Base-by-base conservation (phyloP, 2,329 filamentous ascomycete species). In the Microcyclospora pomicola region DNA sequence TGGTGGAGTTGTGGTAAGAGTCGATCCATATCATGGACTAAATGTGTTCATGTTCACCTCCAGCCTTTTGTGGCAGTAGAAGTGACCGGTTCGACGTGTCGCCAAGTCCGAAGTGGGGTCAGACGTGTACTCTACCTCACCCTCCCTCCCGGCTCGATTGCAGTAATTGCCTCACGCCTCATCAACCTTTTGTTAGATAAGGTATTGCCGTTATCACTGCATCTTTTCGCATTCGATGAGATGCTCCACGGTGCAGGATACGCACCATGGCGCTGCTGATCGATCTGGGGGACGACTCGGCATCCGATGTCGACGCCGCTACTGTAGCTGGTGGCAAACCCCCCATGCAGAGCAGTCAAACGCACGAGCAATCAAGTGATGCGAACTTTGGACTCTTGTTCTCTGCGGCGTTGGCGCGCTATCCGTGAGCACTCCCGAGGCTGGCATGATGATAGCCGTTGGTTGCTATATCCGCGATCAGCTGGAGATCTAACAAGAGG, bases 321-420 rank as follows among this genome's bases (percentile, higher is more conserved):
- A 33, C 28, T 49, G 34, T 36, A 33, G 27, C 34, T 15, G 32
- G 33, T 39, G 33, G 35, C 39, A 33, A 41, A 31, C 29, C 9
- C 24, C 5, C 15, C 11, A 31, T 24, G 11, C 24, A 38, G 15
- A 31, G 33, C 15, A 31, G 30, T 15, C 27, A 35, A 12, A 19
- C 49, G 33, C 50, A 53, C 33, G 50, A 51, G 36, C 52, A 59
- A 44, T 53, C 53, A 9, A 65, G 30, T 15, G 30, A 67, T 53
- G 69, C 63, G 40, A 76, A 76, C 51, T 60, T 66, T 56, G 75
- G 71, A 62, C 63, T 64, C 51, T 70, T 24, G 19, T 24, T 76
- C 62, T 72, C 73, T 46, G 67, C 70, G 56, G 72, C 73, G 55
- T 61, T 80, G 60, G 71, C 71, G 60, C 77, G 73, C 65, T 79